Conservation (phyloP, 1,139 yeast genomes). For the Protomyces lactucae-debilis region DNA sequence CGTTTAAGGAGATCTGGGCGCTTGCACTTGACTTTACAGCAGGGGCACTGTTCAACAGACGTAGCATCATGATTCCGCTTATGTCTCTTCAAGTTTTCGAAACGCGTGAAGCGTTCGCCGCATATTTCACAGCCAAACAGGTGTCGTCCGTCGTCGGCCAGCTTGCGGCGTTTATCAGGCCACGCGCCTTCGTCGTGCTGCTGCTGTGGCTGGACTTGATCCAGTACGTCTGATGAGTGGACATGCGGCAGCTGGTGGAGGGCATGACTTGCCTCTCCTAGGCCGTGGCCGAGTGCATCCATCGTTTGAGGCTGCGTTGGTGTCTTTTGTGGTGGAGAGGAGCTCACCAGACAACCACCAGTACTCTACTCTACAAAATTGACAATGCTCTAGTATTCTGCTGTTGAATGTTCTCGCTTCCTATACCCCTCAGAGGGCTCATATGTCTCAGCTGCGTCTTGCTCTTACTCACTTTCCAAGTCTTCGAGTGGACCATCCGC, state of each 20-base stretch:
- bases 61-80: slow-evolving; percentile 22
- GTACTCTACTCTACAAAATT: too few species aligned
- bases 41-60: slow-evolving; percentile 22
- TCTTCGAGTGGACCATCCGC: slow-evolving; percentile 7
- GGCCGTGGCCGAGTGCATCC: not conserved
- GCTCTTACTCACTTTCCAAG: not conserved
- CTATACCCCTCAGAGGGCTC: not conserved
- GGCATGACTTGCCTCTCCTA: not conserved
- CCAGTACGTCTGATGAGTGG: not conserved
- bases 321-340: not conserved
- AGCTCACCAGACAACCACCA: not conserved
- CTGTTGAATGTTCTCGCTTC: not conserved
- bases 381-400: too few species aligned
- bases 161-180: not conserved
- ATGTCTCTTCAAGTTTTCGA: slow-evolving; percentile 22
- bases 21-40: slow-evolving; percentile 17
- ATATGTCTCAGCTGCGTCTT: not conserved
- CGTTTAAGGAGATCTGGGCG: slow-evolving; percentile 23
- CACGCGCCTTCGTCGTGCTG: not conserved
- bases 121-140: slow-evolving; percentile 20
- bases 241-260: not conserved
- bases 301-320: not conserved
- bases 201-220: too few species aligned
- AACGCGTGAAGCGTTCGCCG: slow-evolving; percentile 23
- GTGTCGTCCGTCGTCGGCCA: slow-evolving; percentile 12